phyloP scores from a whole-genome alignment of 139 green algal genomes.

The Haematococcus sp. region DNA sequence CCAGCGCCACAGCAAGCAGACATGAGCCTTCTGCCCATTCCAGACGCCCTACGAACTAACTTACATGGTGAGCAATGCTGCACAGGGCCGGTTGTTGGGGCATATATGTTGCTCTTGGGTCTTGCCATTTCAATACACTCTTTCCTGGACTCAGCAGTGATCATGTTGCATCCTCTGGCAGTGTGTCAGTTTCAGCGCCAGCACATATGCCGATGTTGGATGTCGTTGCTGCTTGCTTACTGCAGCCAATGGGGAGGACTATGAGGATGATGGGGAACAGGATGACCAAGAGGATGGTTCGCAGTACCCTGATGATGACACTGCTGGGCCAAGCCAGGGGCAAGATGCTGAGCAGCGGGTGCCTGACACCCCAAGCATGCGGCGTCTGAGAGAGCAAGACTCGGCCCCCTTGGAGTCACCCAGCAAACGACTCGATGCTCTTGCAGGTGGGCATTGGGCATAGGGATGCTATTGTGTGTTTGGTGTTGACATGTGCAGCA shows the following conservation, averaged over 20 bases:
- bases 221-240: not conserved
- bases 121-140: too few species aligned
- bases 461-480: too few species aligned
- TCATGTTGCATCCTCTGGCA: too few species aligned
- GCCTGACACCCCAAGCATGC: not conserved
- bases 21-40: constrained; percentile 18
- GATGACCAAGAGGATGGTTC: constrained; percentile 24
- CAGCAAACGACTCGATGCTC: constrained; percentile 38
- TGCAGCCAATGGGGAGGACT: not conserved
- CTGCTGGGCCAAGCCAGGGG: not conserved
- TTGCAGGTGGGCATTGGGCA: too few species aligned
- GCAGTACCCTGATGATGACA: constrained; percentile 5
- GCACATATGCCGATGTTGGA: too few species aligned
- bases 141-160: too few species aligned
- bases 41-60: constrained; percentile 16
- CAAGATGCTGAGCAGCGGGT: constrained; percentile 9
- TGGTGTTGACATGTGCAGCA: not conserved
- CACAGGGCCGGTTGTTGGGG: too few species aligned
- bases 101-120: too few species aligned
- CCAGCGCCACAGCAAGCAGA: too few species aligned
- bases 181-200: too few species aligned
- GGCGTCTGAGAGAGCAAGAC: not conserved
- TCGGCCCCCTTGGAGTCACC: constrained; percentile 24
- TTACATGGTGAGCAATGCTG: not conserved
- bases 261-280: constrained; percentile 21